Evolutionary conservation across 225 moss, liverwort and hornwort species (phyloP), one percentile per base, ranked within the genome.

Genomic region (Lunularia cruciata): DNA sequence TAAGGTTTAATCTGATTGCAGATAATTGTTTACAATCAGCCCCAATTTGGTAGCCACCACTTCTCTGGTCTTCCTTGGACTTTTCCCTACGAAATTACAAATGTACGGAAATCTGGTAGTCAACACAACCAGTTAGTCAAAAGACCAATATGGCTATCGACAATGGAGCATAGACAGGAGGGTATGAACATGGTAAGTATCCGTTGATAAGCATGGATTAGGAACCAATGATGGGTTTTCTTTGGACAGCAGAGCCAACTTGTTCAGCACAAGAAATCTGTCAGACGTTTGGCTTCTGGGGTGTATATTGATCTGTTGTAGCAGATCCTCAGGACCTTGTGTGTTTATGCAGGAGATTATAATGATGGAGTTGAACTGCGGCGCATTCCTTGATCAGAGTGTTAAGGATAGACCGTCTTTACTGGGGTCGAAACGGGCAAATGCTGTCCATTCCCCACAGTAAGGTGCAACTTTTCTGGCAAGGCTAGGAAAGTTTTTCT

Each of bases 21-120:
- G 91, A 79, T 91, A 48, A 77, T 98, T 49, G 60, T 93, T 38
- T 93, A 98, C 65, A 78, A 83, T 73, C 90, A 89, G 74, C 89
- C 98, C 64, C 71, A 80, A 60, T 86, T 84, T 81, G 87, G 91
- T 25, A 89, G 85, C 72, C 88, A 89, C 55, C 91, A 98, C 77
- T 86, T 89, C 60, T 98, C 93, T 52, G 84, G 82, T 55, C 72
- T 89, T 60, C 82, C 83, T 56, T 92, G 92, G 90, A 83, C 77
- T 72, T 84, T 83, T 60, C 68, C 79, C 20, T 39, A 63, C 16
- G 62, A 75, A 30, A 33, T 49, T 15, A 30, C 31, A 66, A 22
- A 19, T 47, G 10, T 38, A 13, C 58, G 36, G 3, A 67, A 75
- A 70, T 74, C 69, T 78, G 32, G 70, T 76, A 63, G 81, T 73